Conservation (phyloP, 2,329 filamentous ascomycete genomes). For the Fusarium nanum region DNA sequence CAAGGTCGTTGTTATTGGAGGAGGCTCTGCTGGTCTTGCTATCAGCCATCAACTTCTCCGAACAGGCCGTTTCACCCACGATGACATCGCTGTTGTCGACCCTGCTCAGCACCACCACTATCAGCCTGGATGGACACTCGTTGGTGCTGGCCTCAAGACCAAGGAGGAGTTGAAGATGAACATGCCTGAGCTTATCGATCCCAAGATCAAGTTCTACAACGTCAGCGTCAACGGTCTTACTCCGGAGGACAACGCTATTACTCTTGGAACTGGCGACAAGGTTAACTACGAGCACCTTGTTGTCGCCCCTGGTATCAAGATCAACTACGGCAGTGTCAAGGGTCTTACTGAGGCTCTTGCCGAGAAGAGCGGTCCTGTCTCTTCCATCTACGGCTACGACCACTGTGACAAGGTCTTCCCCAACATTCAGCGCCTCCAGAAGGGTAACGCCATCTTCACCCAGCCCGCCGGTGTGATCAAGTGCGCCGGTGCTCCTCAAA, state of each 20-base stretch:
- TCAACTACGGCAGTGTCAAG: slow-evolving; percentile 64
- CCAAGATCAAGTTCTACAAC: slow-evolving; percentile 72
- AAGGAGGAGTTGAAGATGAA: slow-evolving; percentile 68
- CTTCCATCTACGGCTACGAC: slow-evolving; percentile 69
- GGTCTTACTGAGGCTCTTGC: slow-evolving; percentile 68
- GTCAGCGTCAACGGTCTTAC: slow-evolving; percentile 61
- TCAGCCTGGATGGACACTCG: slow-evolving; percentile 77
- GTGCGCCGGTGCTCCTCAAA: slow-evolving; percentile 71
- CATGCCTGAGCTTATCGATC: slow-evolving; percentile 63
- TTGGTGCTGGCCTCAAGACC: slow-evolving; percentile 73
- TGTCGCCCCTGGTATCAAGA: slow-evolving; percentile 67
- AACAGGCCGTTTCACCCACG: slow-evolving; percentile 64
- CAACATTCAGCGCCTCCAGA: slow-evolving; percentile 59
- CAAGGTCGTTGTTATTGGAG: slow-evolving; percentile 75
- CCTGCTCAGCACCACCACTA: slow-evolving; percentile 74
- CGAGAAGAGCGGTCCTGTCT: slow-evolving; percentile 60
- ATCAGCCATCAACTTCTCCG: slow-evolving; percentile 76
- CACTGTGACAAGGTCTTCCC: slow-evolving; percentile 64
- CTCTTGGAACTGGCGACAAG: slow-evolving; percentile 65
- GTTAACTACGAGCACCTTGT: slow-evolving; percentile 73
- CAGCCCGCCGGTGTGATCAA: slow-evolving; percentile 69
- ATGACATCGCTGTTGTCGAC: slow-evolving; percentile 74
- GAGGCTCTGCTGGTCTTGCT: slow-evolving; percentile 72
- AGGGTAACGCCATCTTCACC: slow-evolving; percentile 68
- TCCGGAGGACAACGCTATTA: slow-evolving; percentile 68